phyloP scores from a whole-genome alignment of 352 stramenopile species.

The Phytophthora tubulina region DNA sequence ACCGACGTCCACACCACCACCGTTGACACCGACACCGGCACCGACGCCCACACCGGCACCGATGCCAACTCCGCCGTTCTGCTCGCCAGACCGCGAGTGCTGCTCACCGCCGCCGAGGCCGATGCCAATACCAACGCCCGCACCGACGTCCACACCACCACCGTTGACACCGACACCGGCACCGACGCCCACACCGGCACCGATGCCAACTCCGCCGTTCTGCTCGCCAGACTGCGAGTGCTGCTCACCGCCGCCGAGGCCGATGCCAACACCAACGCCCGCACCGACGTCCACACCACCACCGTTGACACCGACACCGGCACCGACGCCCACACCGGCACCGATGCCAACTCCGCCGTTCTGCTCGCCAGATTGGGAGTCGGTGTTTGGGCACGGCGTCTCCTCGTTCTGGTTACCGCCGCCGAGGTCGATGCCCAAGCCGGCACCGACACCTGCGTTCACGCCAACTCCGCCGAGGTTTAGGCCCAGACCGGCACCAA shows the following conservation, averaged over 20 bases:
- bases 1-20: constrained; percentile 3
- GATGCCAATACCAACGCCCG: constrained; percentile 3
- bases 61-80: background rate
- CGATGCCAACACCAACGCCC: constrained; percentile 9
- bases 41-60: constrained; percentile 10
- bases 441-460: constrained; percentile 9
- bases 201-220: constrained; percentile 7
- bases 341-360: constrained; percentile 2
- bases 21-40: constrained; percentile 1
- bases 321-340: background rate
- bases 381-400: background rate
- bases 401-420: constrained; percentile 3
- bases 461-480: constrained; percentile 12
- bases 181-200: constrained; percentile 5
- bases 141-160: background rate
- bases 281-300: background rate
- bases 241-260: constrained; percentile 1
- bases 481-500: constrained; percentile 2
- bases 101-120: background rate
- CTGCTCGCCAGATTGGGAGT: constrained; percentile 11
- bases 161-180: background rate
- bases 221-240: constrained; percentile 3
- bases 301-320: background rate
- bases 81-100: background rate
- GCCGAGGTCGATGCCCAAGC: constrained; percentile 4